Percentiles rank a stretch among this genome's conserved stretches.
phyloP scores from a whole-genome alignment of 2,329 filamentous ascomycete genomes.

The Chaetomiaceae sp. region DNA sequence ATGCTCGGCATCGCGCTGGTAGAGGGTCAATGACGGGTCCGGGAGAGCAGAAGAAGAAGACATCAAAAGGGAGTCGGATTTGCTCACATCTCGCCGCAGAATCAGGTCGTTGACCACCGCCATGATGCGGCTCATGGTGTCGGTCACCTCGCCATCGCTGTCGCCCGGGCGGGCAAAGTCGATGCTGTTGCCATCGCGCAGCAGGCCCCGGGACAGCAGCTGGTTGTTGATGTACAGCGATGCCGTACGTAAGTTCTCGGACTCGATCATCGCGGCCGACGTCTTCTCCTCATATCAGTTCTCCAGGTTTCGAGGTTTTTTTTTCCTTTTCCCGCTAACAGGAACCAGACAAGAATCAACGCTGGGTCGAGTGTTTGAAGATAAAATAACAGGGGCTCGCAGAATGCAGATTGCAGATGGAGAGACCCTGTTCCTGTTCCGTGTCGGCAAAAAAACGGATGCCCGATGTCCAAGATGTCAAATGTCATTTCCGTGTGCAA shows the following conservation, averaged over 20 bases:
- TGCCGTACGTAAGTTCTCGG: constrained; percentile 60
- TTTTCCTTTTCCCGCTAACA: neutral
- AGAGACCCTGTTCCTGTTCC: constrained; percentile 1
- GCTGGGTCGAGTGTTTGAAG: neutral
- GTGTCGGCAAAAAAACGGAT: constrained; percentile 11
- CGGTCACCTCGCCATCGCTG: constrained; percentile 47
- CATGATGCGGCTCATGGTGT: constrained; percentile 81
- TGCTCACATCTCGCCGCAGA: constrained; percentile 75
- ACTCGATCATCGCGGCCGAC: constrained; percentile 46
- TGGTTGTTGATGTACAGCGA: constrained; percentile 72
- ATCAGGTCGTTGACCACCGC: constrained; percentile 92
- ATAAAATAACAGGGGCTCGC: neutral
- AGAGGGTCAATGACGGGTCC: constrained; percentile 8
- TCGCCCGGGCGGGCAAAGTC: constrained; percentile 74
- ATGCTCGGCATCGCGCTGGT: constrained; percentile 83
- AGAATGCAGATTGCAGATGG: neutral
- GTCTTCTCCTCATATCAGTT: constrained; percentile 15
- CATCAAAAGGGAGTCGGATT: neutral
- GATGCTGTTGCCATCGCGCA: constrained; percentile 67
- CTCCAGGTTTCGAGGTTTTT: neutral
- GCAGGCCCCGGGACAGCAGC: constrained; percentile 59
- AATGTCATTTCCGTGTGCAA: neutral
- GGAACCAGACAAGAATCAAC: neutral
- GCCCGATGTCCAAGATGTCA: constrained; percentile 11
- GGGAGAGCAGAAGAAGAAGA: neutral